These are phyloP conservation scores for Penicillium sp. DNA, from an alignment of 2,329 filamentous ascomycete species.

Conservation along the genomic window DNA sequence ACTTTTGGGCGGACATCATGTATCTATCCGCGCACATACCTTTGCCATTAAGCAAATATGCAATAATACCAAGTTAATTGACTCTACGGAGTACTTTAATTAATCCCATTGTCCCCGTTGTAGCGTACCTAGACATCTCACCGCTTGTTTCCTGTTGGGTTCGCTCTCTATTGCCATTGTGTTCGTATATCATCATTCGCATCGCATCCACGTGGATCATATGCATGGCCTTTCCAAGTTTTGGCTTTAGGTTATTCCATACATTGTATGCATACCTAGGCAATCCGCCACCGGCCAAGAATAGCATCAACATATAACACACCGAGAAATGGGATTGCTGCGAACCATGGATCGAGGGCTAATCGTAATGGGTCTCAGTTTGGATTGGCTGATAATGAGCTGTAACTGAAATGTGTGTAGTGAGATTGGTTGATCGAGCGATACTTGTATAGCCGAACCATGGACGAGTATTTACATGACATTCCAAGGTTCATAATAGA, in stretches of 20 bases:
- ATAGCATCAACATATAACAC: neutral
- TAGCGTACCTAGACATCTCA: neutral
- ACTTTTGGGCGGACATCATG: neutral
- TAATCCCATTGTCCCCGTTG: neutral
- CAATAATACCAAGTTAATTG: neutral
- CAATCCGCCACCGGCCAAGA: no score
- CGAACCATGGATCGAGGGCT: neutral
- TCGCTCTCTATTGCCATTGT: neutral
- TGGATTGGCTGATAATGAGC: neutral
- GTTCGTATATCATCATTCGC: neutral
- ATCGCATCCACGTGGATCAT: neutral
- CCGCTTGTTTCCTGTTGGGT: neutral
- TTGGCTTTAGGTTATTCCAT: neutral
- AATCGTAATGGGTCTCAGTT: neutral
- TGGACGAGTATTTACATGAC: neutral
- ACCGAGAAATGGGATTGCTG: neutral
- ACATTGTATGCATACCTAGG: neutral
- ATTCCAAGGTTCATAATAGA: no score
- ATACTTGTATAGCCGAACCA: neutral
- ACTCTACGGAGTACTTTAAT: neutral
- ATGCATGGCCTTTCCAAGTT: neutral
- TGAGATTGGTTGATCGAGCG: neutral
- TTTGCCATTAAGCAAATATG: neutral
- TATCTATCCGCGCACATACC: slow-evolving; percentile 3
- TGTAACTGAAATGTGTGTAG: neutral